Base-by-base conservation (phyloP, 2,329 filamentous ascomycete species). In the Neofusicoccum cordaticola region DNA sequence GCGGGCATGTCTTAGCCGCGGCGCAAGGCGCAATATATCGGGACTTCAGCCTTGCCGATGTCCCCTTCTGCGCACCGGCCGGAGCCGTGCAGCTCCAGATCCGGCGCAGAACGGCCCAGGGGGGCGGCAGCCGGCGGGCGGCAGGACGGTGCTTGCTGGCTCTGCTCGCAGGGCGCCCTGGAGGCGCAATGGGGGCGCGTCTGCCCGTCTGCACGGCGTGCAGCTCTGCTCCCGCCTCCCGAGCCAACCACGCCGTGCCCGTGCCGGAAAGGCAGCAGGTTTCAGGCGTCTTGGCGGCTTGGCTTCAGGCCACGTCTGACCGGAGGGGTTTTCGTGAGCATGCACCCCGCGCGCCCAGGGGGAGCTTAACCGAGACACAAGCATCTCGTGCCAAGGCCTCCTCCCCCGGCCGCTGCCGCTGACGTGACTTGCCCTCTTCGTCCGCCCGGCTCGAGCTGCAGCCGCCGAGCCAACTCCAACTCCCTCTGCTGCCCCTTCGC, bases 351-450 rank as follows among this genome's bases (percentile, higher is more conserved):
- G 39, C 41, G 39, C 12, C 50, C 27, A 45, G 22, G 22, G 53
- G 35, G 39, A 44, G 39, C 53, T 58, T 58, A 60, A 47, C 42
- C 56, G 56, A 60, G 41, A 60, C 56, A 47, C 56, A 60, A 60
- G 56, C 56, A 45, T 45, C 42, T 45, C n/a, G 27, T 7, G 56
- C 56, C 56, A 60, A 60, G 56, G 13, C 15, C 22, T 8, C 15
- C 7, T 22, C 22, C 22, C 22, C 22, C 22, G 22, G 2, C 22
- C 22, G 22, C 22, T 22, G 22, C 22, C 22, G 22, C 22, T 22
- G 22, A 22, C 22, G 22, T 22, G 27, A 31, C 27, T 31, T 31
- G 27, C 27, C 27, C 27, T 5, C 27, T 31, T 31, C 27, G 27
- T 31, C 22, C 22, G 22, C 22, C 22, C 22, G 22, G 22, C 22